Evolutionary conservation across 176 grass and related monocot genomes (phyloP).

Genomic region (Hsuehochloa calcarea): DNA sequence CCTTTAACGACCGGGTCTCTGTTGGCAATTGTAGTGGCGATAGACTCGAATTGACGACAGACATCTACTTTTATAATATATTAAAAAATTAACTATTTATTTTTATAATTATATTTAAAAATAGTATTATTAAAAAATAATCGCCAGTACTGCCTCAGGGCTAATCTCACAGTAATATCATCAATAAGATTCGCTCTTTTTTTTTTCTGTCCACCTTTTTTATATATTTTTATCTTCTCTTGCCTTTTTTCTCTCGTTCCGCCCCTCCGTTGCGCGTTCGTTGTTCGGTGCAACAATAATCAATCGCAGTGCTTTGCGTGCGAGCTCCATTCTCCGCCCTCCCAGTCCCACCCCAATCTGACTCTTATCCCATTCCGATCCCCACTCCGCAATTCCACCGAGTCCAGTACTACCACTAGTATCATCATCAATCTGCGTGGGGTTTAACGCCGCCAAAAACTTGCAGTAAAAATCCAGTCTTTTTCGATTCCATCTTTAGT

Average conservation of each 20-base stretch:
- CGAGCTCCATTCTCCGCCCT: constrained; percentile 20
- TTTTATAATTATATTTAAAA: too few relatives aligned
- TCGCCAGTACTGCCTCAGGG: background rate
- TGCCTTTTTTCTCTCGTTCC: background rate
- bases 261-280: background rate
- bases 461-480: background rate
- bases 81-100: too few relatives aligned
- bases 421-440: background rate
- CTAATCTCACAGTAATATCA: constrained; percentile 20
- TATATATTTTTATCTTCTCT: background rate
- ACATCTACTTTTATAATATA: too few relatives aligned
- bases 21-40: too few relatives aligned
- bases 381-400: constrained; percentile 17
- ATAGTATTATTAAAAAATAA: too few relatives aligned
- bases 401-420: background rate
- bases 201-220: background rate
- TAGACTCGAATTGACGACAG: too few relatives aligned
- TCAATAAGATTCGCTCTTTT: background rate
- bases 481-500: background rate
- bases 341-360: background rate
- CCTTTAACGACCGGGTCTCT: too few relatives aligned
- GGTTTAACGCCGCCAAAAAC: constrained; percentile 28
- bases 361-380: background rate
- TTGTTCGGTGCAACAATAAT: constrained; percentile 42
- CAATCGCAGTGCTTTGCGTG: constrained; percentile 38